Base-by-base conservation (phyloP, 1,284 basidiomycete genomes). In the Wallemia mellicola region DNA sequence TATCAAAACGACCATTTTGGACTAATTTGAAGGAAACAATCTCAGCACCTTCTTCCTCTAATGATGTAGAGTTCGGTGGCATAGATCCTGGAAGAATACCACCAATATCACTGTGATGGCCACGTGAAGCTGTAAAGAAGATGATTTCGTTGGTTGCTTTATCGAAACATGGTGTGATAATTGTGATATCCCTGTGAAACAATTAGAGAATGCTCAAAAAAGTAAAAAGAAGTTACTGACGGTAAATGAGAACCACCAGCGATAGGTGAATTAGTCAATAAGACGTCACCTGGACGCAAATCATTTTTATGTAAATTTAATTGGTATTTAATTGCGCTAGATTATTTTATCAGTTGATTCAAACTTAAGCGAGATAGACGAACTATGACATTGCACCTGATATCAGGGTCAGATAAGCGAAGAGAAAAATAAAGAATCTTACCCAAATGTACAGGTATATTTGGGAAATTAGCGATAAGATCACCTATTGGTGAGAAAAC, bases 11-110 rank as follows among this genome's bases (percentile, higher is more conserved):
- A 3, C 91, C 89, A 22, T 77, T 76, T 56, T 78, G 73, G 17
- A 98, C 91, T 63, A 96, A 81, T 71, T 94, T 95, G 77, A 98
- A 88, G 66, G 83, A 85, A 62, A 80, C 77, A 61, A 95, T 86
- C 67, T 88, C 78, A 0, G 91, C 91, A 15, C 91, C 91, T 71
- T 98, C 92, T 67, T 98, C 85, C 63, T 82, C 88, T 58, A 96
- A 80, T 61, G 76, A 86, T 61, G 83, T 84, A 26, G 82, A 86
- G 0, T 83, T 89, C 0, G 91, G 86, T 0, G 91, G 91, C 91
- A 96, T 96, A 19, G 85, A 88, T 24, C 80, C 84, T 1, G 87
- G 85, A 3, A 87, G 74, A 63, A 83, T 83, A 0, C 81, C 81
- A 1, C 78, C 76, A 48, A 80, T 76, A 64, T 86, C 85, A 2